phyloP scores from a whole-genome alignment of 345 rosid species.

The Pelargonium nanum region DNA sequence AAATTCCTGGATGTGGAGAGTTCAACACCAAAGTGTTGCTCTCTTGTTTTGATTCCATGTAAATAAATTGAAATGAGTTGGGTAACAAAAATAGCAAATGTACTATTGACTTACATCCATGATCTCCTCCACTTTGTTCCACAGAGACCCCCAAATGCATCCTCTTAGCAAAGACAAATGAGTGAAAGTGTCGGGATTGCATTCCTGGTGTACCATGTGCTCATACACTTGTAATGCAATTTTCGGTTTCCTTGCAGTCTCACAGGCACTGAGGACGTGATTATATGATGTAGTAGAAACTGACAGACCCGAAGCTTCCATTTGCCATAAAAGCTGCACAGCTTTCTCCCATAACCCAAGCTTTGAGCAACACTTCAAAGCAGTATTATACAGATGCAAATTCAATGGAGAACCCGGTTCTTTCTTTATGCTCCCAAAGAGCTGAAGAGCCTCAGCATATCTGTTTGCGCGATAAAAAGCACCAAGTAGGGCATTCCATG shows the following conservation, averaged over 20 bases:
- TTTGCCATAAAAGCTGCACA: constrained; percentile 61
- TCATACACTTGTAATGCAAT: constrained; percentile 62
- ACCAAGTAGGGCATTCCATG: constrained; percentile 62
- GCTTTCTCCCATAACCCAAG: constrained; percentile 70
- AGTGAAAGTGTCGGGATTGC: constrained; percentile 56
- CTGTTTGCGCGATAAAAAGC: constrained; percentile 51
- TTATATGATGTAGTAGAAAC: constrained; percentile 51
- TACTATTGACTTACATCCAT: constrained; percentile 30
- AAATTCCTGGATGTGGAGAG: no score
- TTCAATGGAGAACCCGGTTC: constrained; percentile 27
- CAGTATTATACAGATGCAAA: constrained; percentile 47
- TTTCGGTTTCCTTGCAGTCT: constrained; percentile 54
- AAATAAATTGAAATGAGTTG: not conserved
- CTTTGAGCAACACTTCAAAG: constrained; percentile 64
- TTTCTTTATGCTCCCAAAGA: constrained; percentile 46
- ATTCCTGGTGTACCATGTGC: constrained; percentile 49
- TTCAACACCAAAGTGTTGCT: no score
- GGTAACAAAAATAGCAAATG: not conserved
- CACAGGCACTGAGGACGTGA: constrained; percentile 59
- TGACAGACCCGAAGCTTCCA: constrained; percentile 45
- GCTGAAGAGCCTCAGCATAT: constrained; percentile 44
- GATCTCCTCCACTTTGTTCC: constrained; percentile 56
- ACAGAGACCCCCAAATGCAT: constrained; percentile 76
- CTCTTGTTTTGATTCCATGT: no score
- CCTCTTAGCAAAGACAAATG: constrained; percentile 51